A percentile compares a stretch with the other conserved stretches of the same genome.
These are phyloP conservation scores for Diaporthe destruens DNA, from an alignment of 2,329 filamentous ascomycete genomes.

Conservation along the genomic window DNA sequence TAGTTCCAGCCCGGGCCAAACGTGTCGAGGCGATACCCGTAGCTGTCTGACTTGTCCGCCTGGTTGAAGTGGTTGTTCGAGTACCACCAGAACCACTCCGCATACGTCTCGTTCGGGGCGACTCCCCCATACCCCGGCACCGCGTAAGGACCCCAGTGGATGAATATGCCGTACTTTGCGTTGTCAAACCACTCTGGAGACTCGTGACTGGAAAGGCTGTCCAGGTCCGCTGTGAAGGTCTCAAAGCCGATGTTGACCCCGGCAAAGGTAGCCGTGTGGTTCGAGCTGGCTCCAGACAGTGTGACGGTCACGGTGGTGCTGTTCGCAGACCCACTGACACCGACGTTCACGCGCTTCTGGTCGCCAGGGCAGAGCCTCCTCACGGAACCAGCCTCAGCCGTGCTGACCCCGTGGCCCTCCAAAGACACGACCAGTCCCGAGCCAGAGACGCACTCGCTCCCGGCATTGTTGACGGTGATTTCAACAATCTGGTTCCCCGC, in stretches of 20 bases:
- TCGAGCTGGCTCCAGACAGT: slow-evolving; percentile 42
- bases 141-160: slow-evolving; percentile 42
- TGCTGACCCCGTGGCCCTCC: slow-evolving; percentile 55
- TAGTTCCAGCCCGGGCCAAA: slow-evolving; percentile 66
- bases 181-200: slow-evolving; percentile 41
- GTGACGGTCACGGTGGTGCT: slow-evolving; percentile 46
- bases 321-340: slow-evolving; percentile 46
- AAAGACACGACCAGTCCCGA: slow-evolving; percentile 50
- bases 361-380: slow-evolving; percentile 59
- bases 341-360: slow-evolving; percentile 55
- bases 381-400: slow-evolving; percentile 55
- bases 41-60: slow-evolving; percentile 57
- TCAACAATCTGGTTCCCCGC: slow-evolving; percentile 56
- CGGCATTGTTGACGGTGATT: slow-evolving; percentile 54
- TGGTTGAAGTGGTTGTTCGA: slow-evolving; percentile 55
- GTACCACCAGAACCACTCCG: slow-evolving; percentile 60
- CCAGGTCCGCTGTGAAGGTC: slow-evolving; percentile 51
- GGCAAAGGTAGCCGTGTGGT: slow-evolving; percentile 42
- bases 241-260: slow-evolving; percentile 51
- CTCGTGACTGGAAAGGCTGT: slow-evolving; percentile 53
- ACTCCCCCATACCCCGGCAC: slow-evolving; percentile 40
- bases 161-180: slow-evolving; percentile 41
- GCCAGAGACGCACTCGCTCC: slow-evolving; percentile 51
- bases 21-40: slow-evolving; percentile 62
- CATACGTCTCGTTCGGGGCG: slow-evolving; percentile 41